Base-by-base conservation (phyloP, 352 stramenopile genomes). In the Plasmopara viticola region DNA sequence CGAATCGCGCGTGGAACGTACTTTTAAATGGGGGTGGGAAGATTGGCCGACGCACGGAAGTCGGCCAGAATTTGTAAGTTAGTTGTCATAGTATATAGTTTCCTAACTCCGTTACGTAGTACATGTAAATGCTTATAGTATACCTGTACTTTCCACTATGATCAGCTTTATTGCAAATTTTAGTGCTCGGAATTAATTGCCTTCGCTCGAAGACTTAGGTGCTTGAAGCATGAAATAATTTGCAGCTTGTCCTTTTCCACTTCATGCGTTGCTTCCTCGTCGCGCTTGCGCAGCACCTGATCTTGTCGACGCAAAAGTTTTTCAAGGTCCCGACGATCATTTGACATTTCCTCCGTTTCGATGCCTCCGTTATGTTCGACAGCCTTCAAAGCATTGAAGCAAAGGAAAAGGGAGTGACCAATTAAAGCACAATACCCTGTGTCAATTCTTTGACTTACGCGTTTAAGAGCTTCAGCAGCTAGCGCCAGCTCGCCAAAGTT, bases 401-500 rank as follows among this genome's bases (percentile, higher is more conserved):
- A 44, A 35, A 3, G 34, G 37, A 9, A 56, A 9, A 2, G n/a
- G 29, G 14, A 6, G 10, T 18, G 35, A 48, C 28, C 13, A 30
- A n/a, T 53, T 3, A 25, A 25, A 25, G 20, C 20, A 48, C 20
- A 10, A 15, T 17, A 33, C 8, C 34, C 35, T 18, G 41, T 34
- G 13, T 14, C 10, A 41, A n/a, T 18, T 17, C 0, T 20, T 39
- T 14, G 4, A 56, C 48, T 4, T 40, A 88, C 81, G 69, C 76
- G 66, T 14, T 67, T 30, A 28, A 90, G 55, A 51, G 78, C 75
- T 8, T 64, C 14, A 8, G 62, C 51, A 6, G 83, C 78, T n/a
- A 93, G 51, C 13, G 78, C 57, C 12, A 94, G 56, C 56, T 94
- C 84, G 5, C 84, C 84, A 59, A 83, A 91, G 51, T 94, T 94